These are phyloP conservation scores for Salix purpurea DNA, from an alignment of 345 rosid genomes.

Conservation along the genomic window DNA sequence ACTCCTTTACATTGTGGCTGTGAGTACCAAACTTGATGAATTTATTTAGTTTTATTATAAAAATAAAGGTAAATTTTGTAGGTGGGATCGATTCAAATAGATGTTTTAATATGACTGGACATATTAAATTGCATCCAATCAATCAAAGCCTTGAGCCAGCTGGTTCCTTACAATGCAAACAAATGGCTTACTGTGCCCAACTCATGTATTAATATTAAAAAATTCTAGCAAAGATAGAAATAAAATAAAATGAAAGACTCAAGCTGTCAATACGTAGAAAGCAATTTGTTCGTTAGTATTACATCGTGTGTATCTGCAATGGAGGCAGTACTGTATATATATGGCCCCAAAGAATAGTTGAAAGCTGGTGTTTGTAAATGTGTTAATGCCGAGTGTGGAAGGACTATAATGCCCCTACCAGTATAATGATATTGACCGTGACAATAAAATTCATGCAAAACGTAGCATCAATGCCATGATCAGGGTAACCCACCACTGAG, in stretches of 20 bases:
- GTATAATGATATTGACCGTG: background rate
- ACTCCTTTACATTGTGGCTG: too few species aligned
- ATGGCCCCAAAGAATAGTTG: background rate
- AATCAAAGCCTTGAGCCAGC: too few species aligned
- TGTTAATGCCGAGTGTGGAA: background rate
- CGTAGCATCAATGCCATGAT: constrained; percentile 5
- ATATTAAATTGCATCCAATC: background rate
- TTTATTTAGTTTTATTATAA: too few species aligned
- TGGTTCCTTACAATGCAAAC: too few species aligned
- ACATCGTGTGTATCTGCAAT: background rate
- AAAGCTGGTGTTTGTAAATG: background rate
- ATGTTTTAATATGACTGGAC: background rate
- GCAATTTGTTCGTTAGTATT: too few species aligned
- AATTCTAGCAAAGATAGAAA: too few species aligned
- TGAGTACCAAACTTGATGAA: background rate
- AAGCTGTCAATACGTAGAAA: too few species aligned
- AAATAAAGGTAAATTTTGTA: background rate
- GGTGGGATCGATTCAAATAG: background rate
- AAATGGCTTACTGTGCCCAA: too few species aligned
- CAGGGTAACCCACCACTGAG: constrained; percentile 11
- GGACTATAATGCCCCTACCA: background rate
- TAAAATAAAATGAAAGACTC: too few species aligned
- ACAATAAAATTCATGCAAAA: background rate
- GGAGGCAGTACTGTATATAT: background rate
- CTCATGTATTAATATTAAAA: too few species aligned